phyloP scores from a whole-genome alignment of 1,284 basidiomycete genomes.

The Volvariella volvacea region DNA sequence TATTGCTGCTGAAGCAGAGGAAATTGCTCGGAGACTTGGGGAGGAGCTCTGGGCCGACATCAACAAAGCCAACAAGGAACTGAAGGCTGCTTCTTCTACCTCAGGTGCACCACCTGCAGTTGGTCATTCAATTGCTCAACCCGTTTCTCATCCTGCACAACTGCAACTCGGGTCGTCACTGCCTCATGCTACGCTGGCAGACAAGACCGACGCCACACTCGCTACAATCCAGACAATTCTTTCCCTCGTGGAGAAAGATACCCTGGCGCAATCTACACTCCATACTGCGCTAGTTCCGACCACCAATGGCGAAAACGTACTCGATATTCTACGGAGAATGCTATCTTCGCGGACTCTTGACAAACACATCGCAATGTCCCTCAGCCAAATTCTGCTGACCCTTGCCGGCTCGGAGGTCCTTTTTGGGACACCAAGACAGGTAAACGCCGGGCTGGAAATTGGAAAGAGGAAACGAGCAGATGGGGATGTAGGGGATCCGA shows the following conservation, averaged over 20 bases:
- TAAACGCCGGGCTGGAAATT: constrained; percentile 51
- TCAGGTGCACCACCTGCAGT: background rate
- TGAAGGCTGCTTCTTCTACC: constrained; percentile 17
- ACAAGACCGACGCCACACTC: constrained; percentile 45
- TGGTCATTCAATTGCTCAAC: constrained; percentile 1
- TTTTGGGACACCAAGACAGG: constrained; percentile 56
- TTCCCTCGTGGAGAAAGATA: constrained; percentile 45
- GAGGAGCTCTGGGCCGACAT: constrained; percentile 71
- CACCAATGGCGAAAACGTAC: constrained; percentile 39
- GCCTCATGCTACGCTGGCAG: constrained; percentile 2
- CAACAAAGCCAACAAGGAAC: constrained; percentile 49
- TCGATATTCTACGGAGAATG: constrained; percentile 46
- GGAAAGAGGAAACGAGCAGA: constrained; percentile 66
- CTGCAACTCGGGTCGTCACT: constrained; percentile 6
- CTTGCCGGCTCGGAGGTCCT: constrained; percentile 58
- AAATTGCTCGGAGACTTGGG: constrained; percentile 59
- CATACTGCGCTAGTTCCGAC: constrained; percentile 40
- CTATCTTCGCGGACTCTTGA: constrained; percentile 40
- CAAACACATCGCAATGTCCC: constrained; percentile 42
- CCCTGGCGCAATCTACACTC: constrained; percentile 46
- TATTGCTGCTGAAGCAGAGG: constrained; percentile 65
- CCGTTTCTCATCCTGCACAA: constrained; percentile 6
- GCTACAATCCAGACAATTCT: constrained; percentile 58
- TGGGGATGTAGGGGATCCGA: constrained; percentile 32
- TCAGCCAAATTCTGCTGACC: constrained; percentile 53